Evolutionary conservation across 2,329 filamentous ascomycete species (phyloP).

Genomic region (Verticillium dahliae): DNA sequence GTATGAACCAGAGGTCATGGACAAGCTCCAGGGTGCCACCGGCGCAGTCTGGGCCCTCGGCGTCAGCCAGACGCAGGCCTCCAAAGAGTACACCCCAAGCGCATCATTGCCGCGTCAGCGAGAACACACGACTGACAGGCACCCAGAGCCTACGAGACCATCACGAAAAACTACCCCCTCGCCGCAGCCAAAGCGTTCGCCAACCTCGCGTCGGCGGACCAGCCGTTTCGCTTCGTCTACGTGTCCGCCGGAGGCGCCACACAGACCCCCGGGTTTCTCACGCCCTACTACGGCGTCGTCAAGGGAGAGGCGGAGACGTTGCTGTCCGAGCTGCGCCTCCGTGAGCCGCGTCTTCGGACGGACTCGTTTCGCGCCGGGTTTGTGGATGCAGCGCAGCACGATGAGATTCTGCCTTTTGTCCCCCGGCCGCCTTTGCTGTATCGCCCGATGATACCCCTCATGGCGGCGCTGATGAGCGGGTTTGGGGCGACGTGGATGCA

Average conservation of each 20-base stretch:
- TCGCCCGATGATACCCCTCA: neutral
- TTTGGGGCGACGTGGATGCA: conserved; percentile 7
- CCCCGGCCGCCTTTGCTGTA: neutral
- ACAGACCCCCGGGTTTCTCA: conserved; percentile 45
- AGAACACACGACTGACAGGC: neutral
- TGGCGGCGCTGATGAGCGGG: neutral
- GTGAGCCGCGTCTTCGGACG: neutral
- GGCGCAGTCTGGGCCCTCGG: conserved; percentile 72
- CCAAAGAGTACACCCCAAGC: conserved; percentile 43
- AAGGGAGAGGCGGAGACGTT: conserved; percentile 61
- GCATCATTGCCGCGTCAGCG: neutral
- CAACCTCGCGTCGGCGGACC: conserved; percentile 29
- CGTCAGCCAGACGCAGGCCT: conserved; percentile 43
- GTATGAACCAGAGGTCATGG: conserved; percentile 52
- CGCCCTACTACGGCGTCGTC: conserved; percentile 51
- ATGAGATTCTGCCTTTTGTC: neutral
- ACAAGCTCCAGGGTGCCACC: conserved; percentile 54
- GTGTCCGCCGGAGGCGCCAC: conserved; percentile 61
- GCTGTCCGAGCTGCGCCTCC: conserved; percentile 42
- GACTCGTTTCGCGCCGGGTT: neutral
- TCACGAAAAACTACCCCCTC: conserved; percentile 61
- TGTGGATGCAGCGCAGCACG: neutral
- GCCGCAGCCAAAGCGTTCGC: conserved; percentile 56
- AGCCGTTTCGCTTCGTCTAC: conserved; percentile 63
- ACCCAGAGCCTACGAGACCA: conserved; percentile 30